A percentile compares a stretch with the other conserved stretches of the same genome.
These are phyloP conservation scores for Purpureocillium takamizusanense DNA, from an alignment of 2,329 filamentous ascomycete genomes.

Conservation along the genomic window DNA sequence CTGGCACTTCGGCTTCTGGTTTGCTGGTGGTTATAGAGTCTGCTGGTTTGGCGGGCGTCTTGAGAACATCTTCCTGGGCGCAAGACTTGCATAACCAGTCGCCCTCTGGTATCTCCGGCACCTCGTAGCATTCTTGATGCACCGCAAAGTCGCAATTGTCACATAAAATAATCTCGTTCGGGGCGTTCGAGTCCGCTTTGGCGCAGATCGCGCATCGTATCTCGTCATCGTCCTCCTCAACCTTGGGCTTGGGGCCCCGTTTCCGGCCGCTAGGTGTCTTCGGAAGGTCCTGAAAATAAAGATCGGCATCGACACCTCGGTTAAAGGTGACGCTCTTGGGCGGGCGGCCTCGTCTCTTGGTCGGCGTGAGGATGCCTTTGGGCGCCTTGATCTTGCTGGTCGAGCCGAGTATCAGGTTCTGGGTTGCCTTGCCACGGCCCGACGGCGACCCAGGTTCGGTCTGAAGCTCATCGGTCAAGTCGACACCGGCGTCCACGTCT, in stretches of 20 bases:
- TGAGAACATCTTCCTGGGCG: constrained; percentile 33
- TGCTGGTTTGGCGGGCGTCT: constrained; percentile 17
- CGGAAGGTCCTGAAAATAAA: constrained; percentile 44
- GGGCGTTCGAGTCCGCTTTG: constrained; percentile 45
- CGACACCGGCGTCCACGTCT: not conserved
- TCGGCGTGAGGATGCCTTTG: constrained; percentile 49
- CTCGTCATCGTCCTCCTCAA: constrained; percentile 31
- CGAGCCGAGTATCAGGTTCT: constrained; percentile 3
- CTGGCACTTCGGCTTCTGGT: constrained; percentile 21
- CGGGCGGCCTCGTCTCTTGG: constrained; percentile 31
- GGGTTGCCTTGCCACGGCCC: constrained; percentile 1
- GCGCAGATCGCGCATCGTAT: constrained; percentile 49
- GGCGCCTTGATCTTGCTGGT: constrained; percentile 18
- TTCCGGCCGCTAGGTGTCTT: constrained; percentile 22
- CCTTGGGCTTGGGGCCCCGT: constrained; percentile 15
- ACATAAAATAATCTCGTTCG: constrained; percentile 56
- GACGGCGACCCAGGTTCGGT: constrained; percentile 2
- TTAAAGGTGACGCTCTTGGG: constrained; percentile 49
- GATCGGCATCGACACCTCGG: constrained; percentile 27
- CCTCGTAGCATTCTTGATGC: constrained; percentile 52
- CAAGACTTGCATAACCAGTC: constrained; percentile 57
- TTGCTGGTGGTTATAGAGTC: constrained; percentile 11
- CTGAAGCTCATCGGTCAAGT: not conserved
- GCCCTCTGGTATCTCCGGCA: constrained; percentile 48
- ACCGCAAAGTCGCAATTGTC: constrained; percentile 54